Evolutionary conservation across 2,329 filamentous ascomycete genomes (phyloP).

Genomic region (Lizonia empirigonia): DNA sequence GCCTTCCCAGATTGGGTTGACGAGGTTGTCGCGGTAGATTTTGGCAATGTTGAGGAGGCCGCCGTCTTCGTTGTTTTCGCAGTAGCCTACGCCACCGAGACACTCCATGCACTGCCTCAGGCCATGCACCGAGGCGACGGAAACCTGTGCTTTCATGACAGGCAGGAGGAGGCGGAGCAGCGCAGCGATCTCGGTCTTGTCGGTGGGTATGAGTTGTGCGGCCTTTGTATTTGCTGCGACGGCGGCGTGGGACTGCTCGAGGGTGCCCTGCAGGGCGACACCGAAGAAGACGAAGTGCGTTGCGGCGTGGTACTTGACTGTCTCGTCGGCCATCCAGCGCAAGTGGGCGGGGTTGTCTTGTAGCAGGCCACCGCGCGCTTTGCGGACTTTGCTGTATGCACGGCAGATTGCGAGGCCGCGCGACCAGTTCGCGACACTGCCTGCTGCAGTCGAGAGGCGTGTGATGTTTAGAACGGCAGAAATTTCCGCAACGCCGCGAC

Average conservation of each 20-base stretch:
- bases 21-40: conserved; percentile 67
- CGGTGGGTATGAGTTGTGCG: conserved; percentile 27
- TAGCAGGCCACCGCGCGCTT: conserved; percentile 56
- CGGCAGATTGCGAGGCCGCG: conserved; percentile 63
- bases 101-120: conserved; percentile 64
- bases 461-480: conserved; percentile 71
- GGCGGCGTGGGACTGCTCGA: conserved; percentile 53
- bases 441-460: conserved; percentile 62
- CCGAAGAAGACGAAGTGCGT: conserved; percentile 63
- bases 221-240: conserved; percentile 29
- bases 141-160: conserved; percentile 34
- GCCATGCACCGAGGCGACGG: conserved; percentile 53
- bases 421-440: conserved; percentile 59
- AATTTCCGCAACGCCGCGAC: conserved; percentile 71
- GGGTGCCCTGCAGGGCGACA: conserved; percentile 60
- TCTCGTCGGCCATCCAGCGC: conserved; percentile 62
- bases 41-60: conserved; percentile 66
- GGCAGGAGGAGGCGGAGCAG: conserved; percentile 36
- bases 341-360: conserved; percentile 63
- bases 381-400: conserved; percentile 63
- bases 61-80: conserved; percentile 65
- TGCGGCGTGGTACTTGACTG: conserved; percentile 61
- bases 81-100: conserved; percentile 70
- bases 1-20: conserved; percentile 73
- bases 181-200: conserved; percentile 18